These are phyloP conservation scores for Clonostachys rhizophaga DNA, from an alignment of 2,329 filamentous ascomycete genomes.

Conservation along the genomic window DNA sequence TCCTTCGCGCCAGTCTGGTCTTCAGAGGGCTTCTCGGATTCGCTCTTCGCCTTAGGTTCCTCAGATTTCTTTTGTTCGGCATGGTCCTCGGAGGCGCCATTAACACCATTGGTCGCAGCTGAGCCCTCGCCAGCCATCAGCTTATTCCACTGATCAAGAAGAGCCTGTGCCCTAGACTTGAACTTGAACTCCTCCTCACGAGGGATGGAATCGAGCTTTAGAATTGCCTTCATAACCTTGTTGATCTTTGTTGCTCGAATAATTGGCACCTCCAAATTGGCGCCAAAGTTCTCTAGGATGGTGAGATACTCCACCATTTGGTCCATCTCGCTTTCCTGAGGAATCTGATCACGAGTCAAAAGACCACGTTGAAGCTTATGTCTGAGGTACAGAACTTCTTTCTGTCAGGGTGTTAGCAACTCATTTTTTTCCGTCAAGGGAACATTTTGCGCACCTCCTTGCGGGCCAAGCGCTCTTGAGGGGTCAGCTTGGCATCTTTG, in stretches of 20 bases:
- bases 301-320: slow-evolving; percentile 71
- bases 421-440: neutral
- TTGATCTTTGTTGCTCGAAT: slow-evolving; percentile 95
- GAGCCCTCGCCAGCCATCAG: slow-evolving; percentile 60
- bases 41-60: slow-evolving; percentile 23
- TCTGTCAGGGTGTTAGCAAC: slow-evolving; percentile 39
- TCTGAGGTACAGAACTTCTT: slow-evolving; percentile 84
- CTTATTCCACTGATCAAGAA: slow-evolving; percentile 88
- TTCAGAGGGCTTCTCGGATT: slow-evolving; percentile 12
- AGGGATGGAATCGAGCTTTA: slow-evolving; percentile 82
- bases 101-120: slow-evolving; percentile 39
- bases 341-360: slow-evolving; percentile 74
- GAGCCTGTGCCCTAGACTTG: slow-evolving; percentile 72
- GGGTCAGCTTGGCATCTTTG: slow-evolving; percentile 53
- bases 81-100: slow-evolving; percentile 31
- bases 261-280: slow-evolving; percentile 66
- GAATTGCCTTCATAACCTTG: slow-evolving; percentile 92
- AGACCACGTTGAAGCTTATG: slow-evolving; percentile 96
- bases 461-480: slow-evolving; percentile 52
- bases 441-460: slow-evolving; percentile 45
- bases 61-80: slow-evolving; percentile 35
- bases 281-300: slow-evolving; percentile 68
- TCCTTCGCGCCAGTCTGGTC: slow-evolving; percentile 6
- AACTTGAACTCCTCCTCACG: slow-evolving; percentile 87
- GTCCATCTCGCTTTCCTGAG: slow-evolving; percentile 82